Base-by-base conservation (phyloP, 1,139 yeast genomes). In the Candida sp. region DNA sequence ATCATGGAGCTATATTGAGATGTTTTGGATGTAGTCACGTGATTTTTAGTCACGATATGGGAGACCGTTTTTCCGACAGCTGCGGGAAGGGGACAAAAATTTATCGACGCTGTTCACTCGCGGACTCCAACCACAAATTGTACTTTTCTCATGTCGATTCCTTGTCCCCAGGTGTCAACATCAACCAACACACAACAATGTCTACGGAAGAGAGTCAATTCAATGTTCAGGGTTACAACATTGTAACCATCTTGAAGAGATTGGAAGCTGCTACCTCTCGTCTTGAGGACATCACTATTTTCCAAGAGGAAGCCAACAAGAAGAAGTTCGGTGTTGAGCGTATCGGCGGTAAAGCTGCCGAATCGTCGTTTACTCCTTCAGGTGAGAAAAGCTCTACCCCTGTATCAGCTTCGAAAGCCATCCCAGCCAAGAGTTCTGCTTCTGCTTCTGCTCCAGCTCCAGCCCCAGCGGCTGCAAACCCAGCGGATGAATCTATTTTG, bases 231-330 rank as follows among this genome's bases (percentile, higher is more conserved):
- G 94, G 96, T 25, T 89, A 87, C 73, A 90, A 89, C 66, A 79
- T 90, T 55, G 90, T 88, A 44, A 90, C 96, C 53, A 80, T 90
- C 52, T 81, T 90, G 72, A 90, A 90, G 64, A 74, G 97, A 58
- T 81, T 92, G 62, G 98, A 92, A 69, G 94, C 96, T 17, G 98
- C 98, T 39, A 91, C 98, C 11, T 88, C 97, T 11, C 83, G 98
- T 48, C 83, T 92, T 62, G 98, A 92, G 64, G 97, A 92, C 68
- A 85, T 92, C 51, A 89, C 96, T 26, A 81, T 89, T 52, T 86
- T 82, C 66, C 97, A 90, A 66, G 90, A 87, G 56, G 86, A 81
- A 46, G 63, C 68, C 34, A 61, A 60, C 49, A 60, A 62, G 49
- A 53, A 48, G 40, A 50, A 33, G 50, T 48, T 51, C 40, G 52